A percentile compares a stretch with the other conserved stretches of the same genome.
These are phyloP conservation scores for Pseudogymnoascus sp. DNA, from an alignment of 2,329 filamentous ascomycete species.

Conservation along the genomic window DNA sequence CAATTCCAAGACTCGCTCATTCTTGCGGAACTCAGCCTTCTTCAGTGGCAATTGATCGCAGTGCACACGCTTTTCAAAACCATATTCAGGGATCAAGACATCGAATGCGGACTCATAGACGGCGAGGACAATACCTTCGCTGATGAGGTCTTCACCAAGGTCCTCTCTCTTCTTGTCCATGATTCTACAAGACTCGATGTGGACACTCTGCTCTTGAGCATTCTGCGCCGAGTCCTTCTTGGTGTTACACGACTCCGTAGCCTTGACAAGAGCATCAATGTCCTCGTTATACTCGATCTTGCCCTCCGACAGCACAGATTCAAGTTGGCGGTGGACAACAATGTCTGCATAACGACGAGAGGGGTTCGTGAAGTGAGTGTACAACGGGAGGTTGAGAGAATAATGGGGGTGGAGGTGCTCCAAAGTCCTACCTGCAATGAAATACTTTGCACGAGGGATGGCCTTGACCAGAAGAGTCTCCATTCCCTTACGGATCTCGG, in stretches of 20 bases:
- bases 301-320: constrained; percentile 74
- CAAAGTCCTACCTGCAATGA: constrained; percentile 68
- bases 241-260: constrained; percentile 90
- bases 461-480: constrained; percentile 91
- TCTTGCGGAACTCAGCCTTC: constrained; percentile 99
- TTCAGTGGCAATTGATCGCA: constrained; percentile 96
- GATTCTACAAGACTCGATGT: constrained; percentile 91
- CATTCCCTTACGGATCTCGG: constrained; percentile 91
- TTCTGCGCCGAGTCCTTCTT: constrained; percentile 98
- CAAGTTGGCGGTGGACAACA: constrained; percentile 89
- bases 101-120: constrained; percentile 99
- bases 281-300: constrained; percentile 83
- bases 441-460: constrained; percentile 96
- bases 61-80: constrained; percentile 98
- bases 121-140: constrained; percentile 90
- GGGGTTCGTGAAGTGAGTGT: constrained; percentile 96
- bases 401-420: constrained; percentile 81
- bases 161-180: constrained; percentile 91
- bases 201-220: constrained; percentile 96
- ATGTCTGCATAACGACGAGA: constrained; percentile 93
- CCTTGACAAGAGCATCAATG: constrained; percentile 80
- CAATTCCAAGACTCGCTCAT: constrained; percentile 85
- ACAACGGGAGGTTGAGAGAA: constrained; percentile 82
- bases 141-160: constrained; percentile 82
- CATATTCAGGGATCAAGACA: constrained; percentile 94